Conservation (phyloP, 306 rosid genomes). For the Cicer pinnatifidum region DNA sequence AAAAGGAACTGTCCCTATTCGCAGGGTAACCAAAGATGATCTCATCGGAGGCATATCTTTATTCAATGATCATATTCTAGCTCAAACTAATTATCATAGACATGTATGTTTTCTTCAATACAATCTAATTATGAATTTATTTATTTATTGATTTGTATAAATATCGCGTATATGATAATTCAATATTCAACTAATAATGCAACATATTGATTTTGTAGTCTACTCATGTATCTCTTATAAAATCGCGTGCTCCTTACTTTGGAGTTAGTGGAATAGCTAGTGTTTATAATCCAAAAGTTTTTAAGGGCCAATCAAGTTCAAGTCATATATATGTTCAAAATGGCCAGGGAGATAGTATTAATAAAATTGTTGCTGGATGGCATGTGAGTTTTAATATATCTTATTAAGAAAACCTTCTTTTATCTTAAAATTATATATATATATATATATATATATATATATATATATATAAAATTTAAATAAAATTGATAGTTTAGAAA, state of each 20-base stretch:
- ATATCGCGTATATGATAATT: no score
- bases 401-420: background rate
- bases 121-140: no score
- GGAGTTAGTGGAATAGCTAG: background rate
- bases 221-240: background rate
- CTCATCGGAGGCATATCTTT: background rate
- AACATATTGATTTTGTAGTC: background rate
- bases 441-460: no score
- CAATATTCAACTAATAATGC: no score
- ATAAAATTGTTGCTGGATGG: background rate
- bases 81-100: background rate
- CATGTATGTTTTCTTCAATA: constrained; percentile 7
- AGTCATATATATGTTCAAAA: constrained; percentile 5
- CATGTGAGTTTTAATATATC: constrained; percentile 22
- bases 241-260: background rate
- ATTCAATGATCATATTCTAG: background rate
- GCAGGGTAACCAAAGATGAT: constrained; percentile 22
- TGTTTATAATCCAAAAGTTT: background rate
- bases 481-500: background rate
- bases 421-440: background rate
- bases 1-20: background rate
- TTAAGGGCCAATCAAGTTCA: background rate
- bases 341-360: background rate
- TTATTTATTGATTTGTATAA: background rate
- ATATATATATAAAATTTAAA: no score